Conservation (phyloP, 140 eudicot species). For the Bidens hawaiensis region DNA sequence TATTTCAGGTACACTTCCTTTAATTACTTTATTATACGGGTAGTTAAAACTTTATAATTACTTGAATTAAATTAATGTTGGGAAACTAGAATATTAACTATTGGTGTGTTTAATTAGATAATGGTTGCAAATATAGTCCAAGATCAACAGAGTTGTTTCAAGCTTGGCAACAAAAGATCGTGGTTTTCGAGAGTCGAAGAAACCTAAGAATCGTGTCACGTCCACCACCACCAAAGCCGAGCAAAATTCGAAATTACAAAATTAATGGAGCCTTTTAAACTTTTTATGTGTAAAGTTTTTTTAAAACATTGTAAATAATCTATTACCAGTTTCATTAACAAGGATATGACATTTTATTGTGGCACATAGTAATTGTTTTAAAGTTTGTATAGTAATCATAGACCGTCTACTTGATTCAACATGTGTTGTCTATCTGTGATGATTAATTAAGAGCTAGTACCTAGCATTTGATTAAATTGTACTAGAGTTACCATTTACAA, state of each 20-base stretch:
- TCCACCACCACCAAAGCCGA: constrained; percentile 30
- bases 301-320: no score
- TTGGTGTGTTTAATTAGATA: constrained; percentile 2
- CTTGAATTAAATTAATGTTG: neutral
- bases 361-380: neutral
- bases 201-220: constrained; percentile 13
- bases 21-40: neutral
- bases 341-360: neutral
- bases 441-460: no score
- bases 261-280: neutral
- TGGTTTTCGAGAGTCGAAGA: constrained; percentile 5
- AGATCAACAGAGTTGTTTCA: constrained; percentile 12
- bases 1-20: constrained; percentile 14
- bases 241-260: neutral
- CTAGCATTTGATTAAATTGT: neutral
- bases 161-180: constrained; percentile 14
- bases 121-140: neutral
- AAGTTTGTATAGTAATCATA: neutral
- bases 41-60: neutral
- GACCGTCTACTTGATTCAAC: neutral
- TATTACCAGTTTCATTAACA: neutral
- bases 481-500: no score
- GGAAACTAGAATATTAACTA: neutral
- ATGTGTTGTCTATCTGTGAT: no score
- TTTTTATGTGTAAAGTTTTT: neutral